These are phyloP conservation scores for Suhomyces chickasaworum DNA, from an alignment of 1,139 yeast genomes.

Conservation along the genomic window DNA sequence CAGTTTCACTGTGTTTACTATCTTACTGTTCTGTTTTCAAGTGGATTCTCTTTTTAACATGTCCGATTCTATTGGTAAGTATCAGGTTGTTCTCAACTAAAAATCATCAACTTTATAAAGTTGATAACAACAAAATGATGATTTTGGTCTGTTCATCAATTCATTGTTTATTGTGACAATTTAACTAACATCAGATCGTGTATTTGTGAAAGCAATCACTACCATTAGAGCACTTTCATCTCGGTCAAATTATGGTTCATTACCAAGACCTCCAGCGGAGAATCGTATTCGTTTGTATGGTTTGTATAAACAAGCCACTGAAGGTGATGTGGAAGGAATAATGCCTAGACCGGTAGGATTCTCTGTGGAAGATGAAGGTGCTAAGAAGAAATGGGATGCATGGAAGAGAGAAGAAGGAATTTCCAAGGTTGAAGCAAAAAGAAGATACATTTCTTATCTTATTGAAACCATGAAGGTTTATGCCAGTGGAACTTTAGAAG, in stretches of 20 bases:
- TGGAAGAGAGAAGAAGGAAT: constrained; percentile 80
- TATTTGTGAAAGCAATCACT: constrained; percentile 77
- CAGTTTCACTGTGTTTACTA: neutral
- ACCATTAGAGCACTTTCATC: constrained; percentile 75
- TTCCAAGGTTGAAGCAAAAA: constrained; percentile 71
- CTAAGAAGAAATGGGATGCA: constrained; percentile 79
- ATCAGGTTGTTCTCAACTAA: neutral
- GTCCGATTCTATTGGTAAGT: constrained; percentile 53
- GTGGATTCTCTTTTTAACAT: constrained; percentile 18
- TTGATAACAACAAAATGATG: too few species aligned
- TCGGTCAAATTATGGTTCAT: constrained; percentile 64
- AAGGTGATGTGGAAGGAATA: constrained; percentile 73
- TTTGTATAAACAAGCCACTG: constrained; percentile 84
- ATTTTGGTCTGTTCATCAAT: neutral
- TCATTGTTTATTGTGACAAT: constrained; percentile 2
- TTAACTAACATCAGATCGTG: constrained; percentile 54
- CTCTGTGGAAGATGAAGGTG: constrained; percentile 64
- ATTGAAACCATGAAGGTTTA: constrained; percentile 74
- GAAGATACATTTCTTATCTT: constrained; percentile 64
- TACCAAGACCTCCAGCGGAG: constrained; percentile 81
- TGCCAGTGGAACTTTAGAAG: constrained; percentile 69
- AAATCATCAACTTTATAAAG: too few species aligned
- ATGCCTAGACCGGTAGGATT: constrained; percentile 67
- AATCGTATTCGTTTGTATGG: constrained; percentile 74
- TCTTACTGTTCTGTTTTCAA: neutral